Conservation (phyloP, 2,329 filamentous ascomycete genomes). For the Furcasterigmium furcatum region DNA sequence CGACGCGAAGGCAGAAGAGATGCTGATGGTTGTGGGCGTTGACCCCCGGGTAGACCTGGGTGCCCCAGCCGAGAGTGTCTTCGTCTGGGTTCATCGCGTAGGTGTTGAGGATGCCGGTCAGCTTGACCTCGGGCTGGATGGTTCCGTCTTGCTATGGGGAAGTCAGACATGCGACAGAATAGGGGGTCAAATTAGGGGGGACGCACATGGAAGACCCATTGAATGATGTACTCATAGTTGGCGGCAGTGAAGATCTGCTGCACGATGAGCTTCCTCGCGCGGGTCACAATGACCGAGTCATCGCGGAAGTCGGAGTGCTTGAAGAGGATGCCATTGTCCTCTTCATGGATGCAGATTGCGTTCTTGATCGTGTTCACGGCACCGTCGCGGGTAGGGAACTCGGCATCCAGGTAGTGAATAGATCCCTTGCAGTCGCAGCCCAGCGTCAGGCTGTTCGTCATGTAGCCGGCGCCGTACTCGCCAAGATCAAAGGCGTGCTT, state of each 20-base stretch:
- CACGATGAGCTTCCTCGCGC: constrained; percentile 80
- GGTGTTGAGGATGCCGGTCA: constrained; percentile 91
- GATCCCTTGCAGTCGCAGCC: constrained; percentile 86
- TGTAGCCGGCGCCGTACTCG: constrained; percentile 79
- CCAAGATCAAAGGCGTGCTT: constrained; percentile 82
- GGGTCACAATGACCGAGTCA: constrained; percentile 80
- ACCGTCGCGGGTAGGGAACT: constrained; percentile 76
- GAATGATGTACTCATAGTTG: constrained; percentile 82
- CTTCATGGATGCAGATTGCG: constrained; percentile 92
- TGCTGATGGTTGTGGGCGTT: constrained; percentile 97
- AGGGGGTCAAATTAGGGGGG: not conserved
- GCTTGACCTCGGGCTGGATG: constrained; percentile 85
- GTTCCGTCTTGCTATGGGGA: constrained; percentile 70
- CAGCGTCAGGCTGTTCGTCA: constrained; percentile 74
- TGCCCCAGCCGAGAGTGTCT: constrained; percentile 83
- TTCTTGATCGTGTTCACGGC: constrained; percentile 83
- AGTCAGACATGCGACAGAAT: constrained; percentile 9
- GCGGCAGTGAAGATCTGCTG: constrained; percentile 93
- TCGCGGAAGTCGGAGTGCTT: constrained; percentile 95
- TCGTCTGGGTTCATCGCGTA: constrained; percentile 79
- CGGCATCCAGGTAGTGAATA: constrained; percentile 88
- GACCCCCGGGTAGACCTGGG: constrained; percentile 83
- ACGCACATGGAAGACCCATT: constrained; percentile 74
- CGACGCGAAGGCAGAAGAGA: constrained; percentile 85
- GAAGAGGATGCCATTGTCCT: constrained; percentile 88